These are phyloP conservation scores for Pythium insidiosum DNA, from an alignment of 352 stramenopile species.

Conservation along the genomic window DNA sequence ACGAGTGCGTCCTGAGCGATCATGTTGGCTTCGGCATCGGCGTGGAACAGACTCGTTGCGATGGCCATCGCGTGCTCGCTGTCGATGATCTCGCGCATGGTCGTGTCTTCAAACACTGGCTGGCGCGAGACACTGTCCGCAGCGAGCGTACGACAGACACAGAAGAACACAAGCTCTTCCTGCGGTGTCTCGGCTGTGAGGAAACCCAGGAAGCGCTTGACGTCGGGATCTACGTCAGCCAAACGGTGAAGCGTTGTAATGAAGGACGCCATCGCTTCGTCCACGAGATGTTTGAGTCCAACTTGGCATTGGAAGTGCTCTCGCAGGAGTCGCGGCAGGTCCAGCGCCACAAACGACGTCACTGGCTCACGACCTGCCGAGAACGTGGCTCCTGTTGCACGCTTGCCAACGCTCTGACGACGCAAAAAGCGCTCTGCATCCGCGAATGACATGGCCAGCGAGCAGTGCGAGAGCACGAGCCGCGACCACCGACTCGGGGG, in stretches of 20 bases:
- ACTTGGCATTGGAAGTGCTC: slow-evolving; percentile 65
- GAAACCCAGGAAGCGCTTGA: slow-evolving; percentile 53
- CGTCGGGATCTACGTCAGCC: slow-evolving; percentile 32
- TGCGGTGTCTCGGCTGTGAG: slow-evolving; percentile 31
- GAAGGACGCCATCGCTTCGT: slow-evolving; percentile 28
- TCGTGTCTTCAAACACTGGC: slow-evolving; percentile 37
- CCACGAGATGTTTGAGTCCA: slow-evolving; percentile 43
- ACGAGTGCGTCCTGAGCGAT: slow-evolving; percentile 22
- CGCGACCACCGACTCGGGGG: slow-evolving; percentile 9
- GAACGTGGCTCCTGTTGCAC: slow-evolving; percentile 9
- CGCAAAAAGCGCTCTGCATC: slow-evolving; percentile 24
- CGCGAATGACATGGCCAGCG: slow-evolving; percentile 35
- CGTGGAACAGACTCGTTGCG: slow-evolving; percentile 38
- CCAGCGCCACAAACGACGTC: slow-evolving; percentile 21
- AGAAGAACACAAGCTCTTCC: slow-evolving; percentile 61
- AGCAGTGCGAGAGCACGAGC: slow-evolving; percentile 24
- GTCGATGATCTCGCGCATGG: slow-evolving; percentile 52
- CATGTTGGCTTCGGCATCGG: slow-evolving; percentile 32
- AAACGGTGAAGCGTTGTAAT: slow-evolving; percentile 25
- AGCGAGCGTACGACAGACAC: slow-evolving; percentile 32
- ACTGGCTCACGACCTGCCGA: slow-evolving; percentile 6
- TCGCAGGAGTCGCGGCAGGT: slow-evolving; percentile 25
- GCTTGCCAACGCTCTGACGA: background rate
- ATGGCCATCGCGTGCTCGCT: slow-evolving; percentile 29
- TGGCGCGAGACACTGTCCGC: slow-evolving; percentile 13